These are phyloP conservation scores for Tetrapisispora nanseiensis DNA, from an alignment of 805 yeast genomes.

Conservation along the genomic window DNA sequence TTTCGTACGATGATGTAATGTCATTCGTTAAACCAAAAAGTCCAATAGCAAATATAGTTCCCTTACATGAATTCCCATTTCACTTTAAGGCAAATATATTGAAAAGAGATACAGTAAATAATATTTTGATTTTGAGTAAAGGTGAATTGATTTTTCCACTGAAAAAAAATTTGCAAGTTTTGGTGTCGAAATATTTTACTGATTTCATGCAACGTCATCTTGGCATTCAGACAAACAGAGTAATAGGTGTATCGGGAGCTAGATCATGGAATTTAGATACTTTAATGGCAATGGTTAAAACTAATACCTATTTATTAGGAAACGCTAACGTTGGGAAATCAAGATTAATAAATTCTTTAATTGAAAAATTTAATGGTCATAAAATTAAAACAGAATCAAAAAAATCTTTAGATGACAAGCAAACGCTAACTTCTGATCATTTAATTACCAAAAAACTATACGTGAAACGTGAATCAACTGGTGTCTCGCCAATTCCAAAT, in stretches of 20 bases:
- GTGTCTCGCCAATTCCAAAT: slow-evolving; percentile 50
- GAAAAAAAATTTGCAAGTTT: slow-evolving; percentile 13
- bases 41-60: slow-evolving; percentile 49
- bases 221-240: slow-evolving; percentile 23
- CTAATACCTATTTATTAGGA: slow-evolving; percentile 47
- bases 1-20: slow-evolving; percentile 26
- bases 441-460: not conserved
- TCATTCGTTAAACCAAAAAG: slow-evolving; percentile 10
- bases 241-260: slow-evolving; percentile 17
- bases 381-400: slow-evolving; percentile 9
- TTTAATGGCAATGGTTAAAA: slow-evolving; percentile 14
- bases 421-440: too few relatives aligned
- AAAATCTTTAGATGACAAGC: too few relatives aligned
- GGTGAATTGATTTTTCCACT: slow-evolving; percentile 26
- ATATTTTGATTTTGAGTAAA: slow-evolving; percentile 21
- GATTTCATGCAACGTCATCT: slow-evolving; percentile 25
- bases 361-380: slow-evolving; percentile 24
- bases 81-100: slow-evolving; percentile 32
- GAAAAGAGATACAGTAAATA: slow-evolving; percentile 6
- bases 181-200: slow-evolving; percentile 25
- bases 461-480: slow-evolving; percentile 19
- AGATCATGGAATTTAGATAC: slow-evolving; percentile 24
- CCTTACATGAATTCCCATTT: slow-evolving; percentile 66
- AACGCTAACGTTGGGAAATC: slow-evolving; percentile 65
- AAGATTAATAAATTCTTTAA: slow-evolving; percentile 41